These are phyloP conservation scores for Raphanus raphanistrum DNA, from an alignment of 345 rosid species.

Conservation along the genomic window DNA sequence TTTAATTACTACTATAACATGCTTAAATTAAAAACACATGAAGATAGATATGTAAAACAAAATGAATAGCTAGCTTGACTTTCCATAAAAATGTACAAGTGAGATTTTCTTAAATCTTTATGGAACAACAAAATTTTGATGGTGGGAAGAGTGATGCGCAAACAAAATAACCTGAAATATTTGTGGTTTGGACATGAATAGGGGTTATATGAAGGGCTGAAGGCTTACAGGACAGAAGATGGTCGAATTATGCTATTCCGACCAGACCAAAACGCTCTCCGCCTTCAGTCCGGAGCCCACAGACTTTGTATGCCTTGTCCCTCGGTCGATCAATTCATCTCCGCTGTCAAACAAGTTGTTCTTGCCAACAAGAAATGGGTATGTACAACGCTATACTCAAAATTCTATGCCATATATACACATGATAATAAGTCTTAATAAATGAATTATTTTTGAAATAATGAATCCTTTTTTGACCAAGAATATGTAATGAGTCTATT, in stretches of 20 bases:
- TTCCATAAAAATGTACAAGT: too few relatives aligned
- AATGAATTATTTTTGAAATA: neutral
- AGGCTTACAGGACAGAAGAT: slow-evolving; percentile 61
- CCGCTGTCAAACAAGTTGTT: slow-evolving; percentile 48
- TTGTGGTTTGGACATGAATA: slow-evolving; percentile 20
- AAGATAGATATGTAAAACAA: neutral
- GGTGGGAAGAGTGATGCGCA: neutral
- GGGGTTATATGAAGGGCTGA: slow-evolving; percentile 62
- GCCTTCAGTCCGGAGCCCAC: slow-evolving; percentile 50
- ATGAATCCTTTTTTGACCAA: neutral
- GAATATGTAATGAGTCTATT: neutral
- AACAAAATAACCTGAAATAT: neutral
- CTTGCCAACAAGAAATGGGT: slow-evolving; percentile 62
- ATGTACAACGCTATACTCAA: neutral
- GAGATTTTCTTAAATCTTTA: neutral
- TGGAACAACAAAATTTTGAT: neutral
- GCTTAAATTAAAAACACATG: neutral
- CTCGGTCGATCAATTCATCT: slow-evolving; percentile 53
- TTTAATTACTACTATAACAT: neutral
- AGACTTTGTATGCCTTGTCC: slow-evolving; percentile 59
- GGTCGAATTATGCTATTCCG: slow-evolving; percentile 51
- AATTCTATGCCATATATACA: neutral
- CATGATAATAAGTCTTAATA: neutral
- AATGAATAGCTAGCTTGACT: neutral
- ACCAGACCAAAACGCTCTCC: slow-evolving; percentile 45